Percentiles rank a stretch among this genome's conserved stretches.
Evolutionary conservation across 768 basidiomycete genomes (phyloP).

Genomic region (Scleroderma citrinum): DNA sequence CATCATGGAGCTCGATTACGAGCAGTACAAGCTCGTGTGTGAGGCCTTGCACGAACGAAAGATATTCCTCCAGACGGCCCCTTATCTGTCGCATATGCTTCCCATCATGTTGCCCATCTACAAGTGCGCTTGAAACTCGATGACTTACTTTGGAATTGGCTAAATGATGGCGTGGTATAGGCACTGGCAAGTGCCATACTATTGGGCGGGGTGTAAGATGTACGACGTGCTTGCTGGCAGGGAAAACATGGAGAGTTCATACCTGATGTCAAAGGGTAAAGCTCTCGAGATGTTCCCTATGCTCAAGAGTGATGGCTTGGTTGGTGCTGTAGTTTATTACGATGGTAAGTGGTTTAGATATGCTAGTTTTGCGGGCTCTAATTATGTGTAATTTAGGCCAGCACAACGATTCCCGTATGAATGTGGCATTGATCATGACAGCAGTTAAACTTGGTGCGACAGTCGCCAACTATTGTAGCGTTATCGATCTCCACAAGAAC

Average conservation of each 20-base stretch:
- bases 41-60: conserved; percentile 90
- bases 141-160: background rate
- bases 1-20: conserved; percentile 90
- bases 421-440: conserved; percentile 89
- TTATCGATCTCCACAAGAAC: conserved; percentile 70
- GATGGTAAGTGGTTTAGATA: conserved; percentile 54
- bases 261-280: conserved; percentile 91
- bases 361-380: background rate
- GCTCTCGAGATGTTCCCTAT: conserved; percentile 94
- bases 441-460: conserved; percentile 89
- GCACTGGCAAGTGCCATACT: conserved; percentile 97
- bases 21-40: conserved; percentile 93
- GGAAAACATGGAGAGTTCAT: conserved; percentile 95
- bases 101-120: conserved; percentile 98
- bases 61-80: conserved; percentile 94
- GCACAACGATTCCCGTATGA: conserved; percentile 99
- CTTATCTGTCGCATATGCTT: conserved; percentile 86
- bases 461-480: conserved; percentile 87
- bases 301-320: conserved; percentile 87
- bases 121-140: conserved; percentile 47
- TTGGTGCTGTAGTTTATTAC: conserved; percentile 95
- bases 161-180: conserved; percentile 29
- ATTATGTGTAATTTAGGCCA: conserved; percentile 52
- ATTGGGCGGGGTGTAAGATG: conserved; percentile 91
- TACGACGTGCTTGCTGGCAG: conserved; percentile 94